These are phyloP conservation scores for Carex kokanica DNA, from an alignment of 176 grass and related monocot species.

Conservation along the genomic window DNA sequence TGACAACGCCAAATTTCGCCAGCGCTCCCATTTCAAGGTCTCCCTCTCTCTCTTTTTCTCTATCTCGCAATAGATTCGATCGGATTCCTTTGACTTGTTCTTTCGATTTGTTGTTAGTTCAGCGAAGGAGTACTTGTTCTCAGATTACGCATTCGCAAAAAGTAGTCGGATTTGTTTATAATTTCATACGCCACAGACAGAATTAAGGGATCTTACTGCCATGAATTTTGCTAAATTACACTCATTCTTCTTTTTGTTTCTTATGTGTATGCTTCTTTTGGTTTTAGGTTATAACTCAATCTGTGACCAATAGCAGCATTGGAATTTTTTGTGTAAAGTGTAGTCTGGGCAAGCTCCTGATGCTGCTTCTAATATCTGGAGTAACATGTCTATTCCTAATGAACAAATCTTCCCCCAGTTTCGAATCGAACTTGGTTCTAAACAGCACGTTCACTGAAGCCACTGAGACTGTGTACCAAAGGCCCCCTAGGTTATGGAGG, in stretches of 20 bases:
- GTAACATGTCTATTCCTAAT: constrained; percentile 53
- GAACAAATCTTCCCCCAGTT: constrained; percentile 44
- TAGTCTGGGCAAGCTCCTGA: constrained; percentile 76
- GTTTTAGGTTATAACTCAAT: constrained; percentile 23
- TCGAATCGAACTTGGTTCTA: constrained; percentile 38
- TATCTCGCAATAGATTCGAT: neutral
- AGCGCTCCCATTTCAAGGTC: constrained; percentile 83
- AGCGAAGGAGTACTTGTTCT: neutral
- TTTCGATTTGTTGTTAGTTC: neutral
- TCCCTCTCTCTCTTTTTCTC: neutral
- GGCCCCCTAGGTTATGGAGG: constrained; percentile 63
- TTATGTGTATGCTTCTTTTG: neutral
- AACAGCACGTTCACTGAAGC: constrained; percentile 34
- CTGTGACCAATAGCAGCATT: constrained; percentile 18
- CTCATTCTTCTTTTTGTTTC: neutral
- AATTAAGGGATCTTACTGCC: neutral
- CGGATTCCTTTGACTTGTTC: neutral
- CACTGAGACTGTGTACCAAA: constrained; percentile 24
- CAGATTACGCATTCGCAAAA: neutral
- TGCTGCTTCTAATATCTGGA: constrained; percentile 67
- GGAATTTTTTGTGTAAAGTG: constrained; percentile 61
- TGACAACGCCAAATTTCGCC: constrained; percentile 97
- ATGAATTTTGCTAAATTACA: neutral
- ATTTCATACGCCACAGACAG: neutral
- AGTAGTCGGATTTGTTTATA: neutral